phyloP scores from a whole-genome alignment of 192 early-diverging fungal species.

The Cetraspora pellucida region DNA sequence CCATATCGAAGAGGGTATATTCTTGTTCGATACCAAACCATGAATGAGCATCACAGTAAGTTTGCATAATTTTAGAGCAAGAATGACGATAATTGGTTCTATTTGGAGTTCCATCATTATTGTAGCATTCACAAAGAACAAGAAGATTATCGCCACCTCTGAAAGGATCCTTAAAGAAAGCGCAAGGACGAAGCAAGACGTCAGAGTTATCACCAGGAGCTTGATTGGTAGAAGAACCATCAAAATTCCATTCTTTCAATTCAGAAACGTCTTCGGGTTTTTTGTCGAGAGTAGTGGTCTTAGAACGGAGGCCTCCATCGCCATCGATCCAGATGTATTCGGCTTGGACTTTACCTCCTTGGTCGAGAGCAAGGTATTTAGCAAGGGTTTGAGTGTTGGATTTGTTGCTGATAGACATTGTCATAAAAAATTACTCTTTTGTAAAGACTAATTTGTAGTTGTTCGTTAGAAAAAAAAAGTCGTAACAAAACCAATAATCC shows the following conservation, averaged over 20 bases:
- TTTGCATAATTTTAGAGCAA: slow-evolving; percentile 45
- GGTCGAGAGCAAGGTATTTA: slow-evolving; percentile 54
- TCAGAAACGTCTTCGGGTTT: slow-evolving; percentile 38
- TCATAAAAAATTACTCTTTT: not conserved
- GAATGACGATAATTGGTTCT: slow-evolving; percentile 50
- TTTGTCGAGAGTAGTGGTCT: slow-evolving; percentile 50
- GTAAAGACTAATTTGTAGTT: not conserved
- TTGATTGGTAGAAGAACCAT: slow-evolving; percentile 60
- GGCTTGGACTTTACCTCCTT: slow-evolving; percentile 53
- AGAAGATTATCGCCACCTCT: slow-evolving; percentile 57
- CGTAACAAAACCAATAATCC: not conserved
- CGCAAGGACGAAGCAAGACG: slow-evolving; percentile 51
- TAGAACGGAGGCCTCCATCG: slow-evolving; percentile 46
- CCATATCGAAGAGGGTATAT: slow-evolving; percentile 55
- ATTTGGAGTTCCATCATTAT: slow-evolving; percentile 61
- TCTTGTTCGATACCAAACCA: slow-evolving; percentile 67
- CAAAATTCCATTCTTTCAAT: slow-evolving; percentile 60
- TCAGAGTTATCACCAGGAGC: slow-evolving; percentile 57
- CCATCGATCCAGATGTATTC: slow-evolving; percentile 63
- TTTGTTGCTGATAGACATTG: not conserved
- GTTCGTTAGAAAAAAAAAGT: not conserved
- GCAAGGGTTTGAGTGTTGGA: slow-evolving; percentile 37
- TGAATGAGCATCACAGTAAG: slow-evolving; percentile 43
- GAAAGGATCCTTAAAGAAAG: slow-evolving; percentile 58
- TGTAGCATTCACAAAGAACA: slow-evolving; percentile 54